phyloP scores from a whole-genome alignment of 208 protist species.

The Porcisia deanei region DNA sequence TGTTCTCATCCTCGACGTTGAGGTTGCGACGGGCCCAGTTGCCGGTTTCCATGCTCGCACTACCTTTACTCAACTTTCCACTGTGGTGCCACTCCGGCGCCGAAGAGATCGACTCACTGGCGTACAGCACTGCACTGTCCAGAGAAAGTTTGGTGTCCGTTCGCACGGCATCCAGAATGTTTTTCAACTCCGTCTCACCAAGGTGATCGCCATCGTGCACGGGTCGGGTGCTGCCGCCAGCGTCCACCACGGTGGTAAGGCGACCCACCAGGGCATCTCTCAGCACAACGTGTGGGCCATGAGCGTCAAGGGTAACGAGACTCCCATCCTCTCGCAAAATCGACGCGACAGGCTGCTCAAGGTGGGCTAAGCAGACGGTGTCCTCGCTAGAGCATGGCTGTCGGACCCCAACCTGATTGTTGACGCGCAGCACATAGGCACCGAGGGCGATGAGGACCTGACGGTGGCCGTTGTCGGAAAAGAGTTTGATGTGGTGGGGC shows the following conservation, averaged over 20 bases:
- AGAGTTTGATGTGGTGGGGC: conserved; percentile 62
- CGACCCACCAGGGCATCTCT: conserved; percentile 18
- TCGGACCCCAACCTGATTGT: conserved; percentile 71
- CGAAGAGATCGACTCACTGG: conserved; percentile 19
- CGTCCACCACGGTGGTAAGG: conserved; percentile 1
- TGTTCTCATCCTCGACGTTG: conserved; percentile 73
- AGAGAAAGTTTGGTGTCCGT: conserved; percentile 53
- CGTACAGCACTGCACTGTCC: conserved; percentile 62
- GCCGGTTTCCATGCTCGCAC: conserved; percentile 7
- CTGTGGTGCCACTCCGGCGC: background rate
- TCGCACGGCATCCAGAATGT: conserved; percentile 40
- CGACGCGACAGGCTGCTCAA: conserved; percentile 41
- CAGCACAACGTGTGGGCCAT: conserved; percentile 47
- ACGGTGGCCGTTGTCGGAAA: conserved; percentile 40
- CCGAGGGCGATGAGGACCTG: conserved; percentile 56
- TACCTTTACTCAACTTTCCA: background rate
- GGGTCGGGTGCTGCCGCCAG: background rate
- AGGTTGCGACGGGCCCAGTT: conserved; percentile 82
- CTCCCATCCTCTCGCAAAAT: conserved; percentile 42
- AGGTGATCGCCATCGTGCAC: conserved; percentile 17
- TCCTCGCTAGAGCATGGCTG: conserved; percentile 75
- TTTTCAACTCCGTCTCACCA: conserved; percentile 23
- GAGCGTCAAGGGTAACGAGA: conserved; percentile 56
- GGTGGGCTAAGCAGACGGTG: conserved; percentile 42
- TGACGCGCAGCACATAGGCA: conserved; percentile 70